Evolutionary conservation across 768 basidiomycete genomes (phyloP).

Genomic region (Myochromella boudieri): DNA sequence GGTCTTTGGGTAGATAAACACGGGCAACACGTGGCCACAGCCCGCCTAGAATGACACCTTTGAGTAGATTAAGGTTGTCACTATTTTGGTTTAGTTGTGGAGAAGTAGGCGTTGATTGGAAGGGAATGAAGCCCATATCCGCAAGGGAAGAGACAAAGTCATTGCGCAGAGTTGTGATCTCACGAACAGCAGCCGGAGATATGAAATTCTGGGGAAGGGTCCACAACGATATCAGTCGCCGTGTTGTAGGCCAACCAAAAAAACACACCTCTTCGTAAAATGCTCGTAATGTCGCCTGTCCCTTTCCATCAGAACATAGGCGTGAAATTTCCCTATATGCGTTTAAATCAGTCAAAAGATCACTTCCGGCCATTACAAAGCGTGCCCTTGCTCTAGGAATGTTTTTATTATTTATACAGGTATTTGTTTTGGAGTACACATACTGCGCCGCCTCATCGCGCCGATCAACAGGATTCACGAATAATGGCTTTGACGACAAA

Average conservation of each 20-base stretch:
- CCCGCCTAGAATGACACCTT: slow-evolving; percentile 82
- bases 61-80: slow-evolving; percentile 71
- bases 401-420: background rate
- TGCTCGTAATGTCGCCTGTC: slow-evolving; percentile 40
- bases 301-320: slow-evolving; percentile 49
- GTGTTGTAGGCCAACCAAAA: background rate
- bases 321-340: slow-evolving; percentile 69
- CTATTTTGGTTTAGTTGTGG: slow-evolving; percentile 64
- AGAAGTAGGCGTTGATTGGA: slow-evolving; percentile 41
- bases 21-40: slow-evolving; percentile 84
- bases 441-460: slow-evolving; percentile 78
- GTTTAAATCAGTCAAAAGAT: slow-evolving; percentile 78
- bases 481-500: slow-evolving; percentile 87
- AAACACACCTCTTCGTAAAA: slow-evolving; percentile 72
- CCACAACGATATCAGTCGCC: slow-evolving; percentile 1
- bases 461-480: slow-evolving; percentile 78
- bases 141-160: slow-evolving; percentile 75
- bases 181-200: slow-evolving; percentile 67
- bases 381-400: slow-evolving; percentile 62
- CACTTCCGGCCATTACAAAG: slow-evolving; percentile 74
- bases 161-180: slow-evolving; percentile 72
- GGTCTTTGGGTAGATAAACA: slow-evolving; percentile 66
- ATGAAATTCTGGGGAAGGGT: slow-evolving; percentile 70
- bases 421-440: slow-evolving; percentile 15
- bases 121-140: slow-evolving; percentile 68